Percentiles rank a stretch among this genome's conserved stretches.
Conservation (phyloP, 192 early-diverging fungal genomes). For the Irineochytrium annulatum region DNA sequence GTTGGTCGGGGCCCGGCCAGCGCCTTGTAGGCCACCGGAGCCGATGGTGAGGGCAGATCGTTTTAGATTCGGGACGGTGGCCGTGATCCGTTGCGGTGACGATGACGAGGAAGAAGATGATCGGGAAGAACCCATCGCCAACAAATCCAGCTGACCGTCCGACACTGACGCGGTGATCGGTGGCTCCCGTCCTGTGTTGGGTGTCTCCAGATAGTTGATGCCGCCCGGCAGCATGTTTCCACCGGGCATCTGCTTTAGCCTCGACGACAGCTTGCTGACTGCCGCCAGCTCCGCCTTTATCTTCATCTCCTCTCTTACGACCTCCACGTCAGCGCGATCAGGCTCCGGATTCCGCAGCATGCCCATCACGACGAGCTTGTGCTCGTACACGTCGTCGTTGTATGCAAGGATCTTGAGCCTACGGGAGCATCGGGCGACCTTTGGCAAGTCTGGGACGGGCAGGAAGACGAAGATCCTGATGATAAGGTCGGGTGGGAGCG, state of each 20-base stretch:
- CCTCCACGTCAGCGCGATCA: background rate
- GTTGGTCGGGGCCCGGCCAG: conserved; percentile 17
- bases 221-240: conserved; percentile 38
- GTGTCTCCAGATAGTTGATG: conserved; percentile 40
- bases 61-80: conserved; percentile 33
- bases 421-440: conserved; percentile 56
- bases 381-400: conserved; percentile 71
- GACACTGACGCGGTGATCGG: conserved; percentile 2
- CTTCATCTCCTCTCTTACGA: background rate
- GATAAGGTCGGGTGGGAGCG: conserved; percentile 51
- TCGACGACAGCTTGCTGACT: conserved; percentile 25
- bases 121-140: background rate
- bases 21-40: conserved; percentile 47
- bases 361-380: conserved; percentile 55
- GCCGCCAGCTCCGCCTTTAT: conserved; percentile 5
- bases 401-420: conserved; percentile 76
- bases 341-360: too few species aligned
- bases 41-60: conserved; percentile 41
- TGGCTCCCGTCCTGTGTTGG: background rate
- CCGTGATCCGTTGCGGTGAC: conserved; percentile 25
- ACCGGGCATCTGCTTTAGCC: conserved; percentile 48
- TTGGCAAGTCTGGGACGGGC: conserved; percentile 37
- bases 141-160: background rate
- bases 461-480: conserved; percentile 38
- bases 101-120: background rate